Evolutionary conservation across 345 rosid species (phyloP), one percentile per base, ranked within the genome.

Genomic region (Bruguiera sexangula): DNA sequence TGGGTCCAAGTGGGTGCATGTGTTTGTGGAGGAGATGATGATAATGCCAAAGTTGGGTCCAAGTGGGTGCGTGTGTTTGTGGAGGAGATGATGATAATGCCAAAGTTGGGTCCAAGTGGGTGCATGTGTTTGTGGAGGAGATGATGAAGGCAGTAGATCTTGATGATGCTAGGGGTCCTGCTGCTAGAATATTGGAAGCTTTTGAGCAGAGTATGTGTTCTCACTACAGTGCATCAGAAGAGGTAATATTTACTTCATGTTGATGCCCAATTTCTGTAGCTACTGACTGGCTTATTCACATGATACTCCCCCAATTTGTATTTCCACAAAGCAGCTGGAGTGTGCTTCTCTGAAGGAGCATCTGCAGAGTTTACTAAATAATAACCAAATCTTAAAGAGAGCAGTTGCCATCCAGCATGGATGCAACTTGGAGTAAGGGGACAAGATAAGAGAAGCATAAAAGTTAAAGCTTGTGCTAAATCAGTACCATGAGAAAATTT

Each of bases 61-160:
- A 69, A 73, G 37, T 85, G 89, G 85, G 89, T 83, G 56, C 83
- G 79, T 70, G 60, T 78, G 34, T 80, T 85, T 74, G 85, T 81
- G 58, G 73, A 77, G 37, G 85, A 82, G 74, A 24, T 24, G 24
- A 24, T 54, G 80, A 63, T 15, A 68, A 71, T 66, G 20, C 30
- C 32, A 46, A 11, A 4, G 80, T 76, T 59, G 83, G 80, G 22
- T 75, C 83, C 39, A 69, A 73, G 37, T 85, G 89, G 85, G 89
- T 83, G 56, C 83, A 81, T 70, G 60, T 78, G 34, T 80, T 85
- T 74, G 85, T 81, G 58, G 73, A 77, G 37, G 85, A 82, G 74
- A 85, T 82, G 86, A 70, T 46, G 74, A 68, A 37, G 30, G 82
- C 85, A 9, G 50, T 69, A n/a, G 66, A 79, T 75, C 37, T 73